Evolutionary conservation across 176 grass and related monocot species (phyloP).

Genomic region (Rhipidocladum racemiflorum): DNA sequence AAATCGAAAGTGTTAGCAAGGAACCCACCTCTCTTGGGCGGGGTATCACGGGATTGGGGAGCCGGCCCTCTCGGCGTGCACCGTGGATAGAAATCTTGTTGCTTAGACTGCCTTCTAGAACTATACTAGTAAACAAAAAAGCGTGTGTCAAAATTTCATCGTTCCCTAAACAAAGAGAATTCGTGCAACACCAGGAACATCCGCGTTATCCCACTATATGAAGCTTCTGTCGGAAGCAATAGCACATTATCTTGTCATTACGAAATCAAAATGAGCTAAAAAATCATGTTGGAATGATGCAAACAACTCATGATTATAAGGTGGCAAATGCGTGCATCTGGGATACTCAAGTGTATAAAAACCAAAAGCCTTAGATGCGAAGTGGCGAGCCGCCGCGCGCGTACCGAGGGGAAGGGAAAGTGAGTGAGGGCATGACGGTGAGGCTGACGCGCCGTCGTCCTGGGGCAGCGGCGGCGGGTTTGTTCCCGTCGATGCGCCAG

Average conservation of each 20-base stretch:
- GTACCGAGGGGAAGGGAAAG: slow-evolving; percentile 64
- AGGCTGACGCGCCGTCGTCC: slow-evolving; percentile 35
- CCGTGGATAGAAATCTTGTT: slow-evolving; percentile 59
- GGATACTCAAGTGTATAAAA: not conserved
- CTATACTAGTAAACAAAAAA: slow-evolving; percentile 53
- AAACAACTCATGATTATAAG: not conserved
- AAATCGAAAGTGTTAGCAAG: slow-evolving; percentile 14
- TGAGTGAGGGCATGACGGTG: slow-evolving; percentile 36
- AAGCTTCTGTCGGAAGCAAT: slow-evolving; percentile 32
- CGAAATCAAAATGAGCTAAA: not conserved
- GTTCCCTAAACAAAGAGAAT: not conserved
- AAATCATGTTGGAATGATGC: slow-evolving; percentile 1
- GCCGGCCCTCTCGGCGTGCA: slow-evolving; percentile 64
- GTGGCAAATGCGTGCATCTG: slow-evolving; percentile 1
- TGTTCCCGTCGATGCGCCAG: slow-evolving; percentile 49
- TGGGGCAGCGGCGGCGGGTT: slow-evolving; percentile 29
- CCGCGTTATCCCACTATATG: not conserved
- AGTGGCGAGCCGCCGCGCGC: not conserved
- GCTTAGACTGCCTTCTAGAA: slow-evolving; percentile 57
- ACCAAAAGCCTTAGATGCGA: not conserved
- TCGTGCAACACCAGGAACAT: not conserved
- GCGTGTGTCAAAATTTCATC: not conserved
- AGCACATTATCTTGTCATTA: not conserved
- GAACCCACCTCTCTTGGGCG: slow-evolving; percentile 84
- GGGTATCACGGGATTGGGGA: slow-evolving; percentile 91